Percentiles rank a stretch among this genome's conserved stretches.
phyloP scores from a whole-genome alignment of 1,284 basidiomycete species.

The Ceratobasidium sp. region DNA sequence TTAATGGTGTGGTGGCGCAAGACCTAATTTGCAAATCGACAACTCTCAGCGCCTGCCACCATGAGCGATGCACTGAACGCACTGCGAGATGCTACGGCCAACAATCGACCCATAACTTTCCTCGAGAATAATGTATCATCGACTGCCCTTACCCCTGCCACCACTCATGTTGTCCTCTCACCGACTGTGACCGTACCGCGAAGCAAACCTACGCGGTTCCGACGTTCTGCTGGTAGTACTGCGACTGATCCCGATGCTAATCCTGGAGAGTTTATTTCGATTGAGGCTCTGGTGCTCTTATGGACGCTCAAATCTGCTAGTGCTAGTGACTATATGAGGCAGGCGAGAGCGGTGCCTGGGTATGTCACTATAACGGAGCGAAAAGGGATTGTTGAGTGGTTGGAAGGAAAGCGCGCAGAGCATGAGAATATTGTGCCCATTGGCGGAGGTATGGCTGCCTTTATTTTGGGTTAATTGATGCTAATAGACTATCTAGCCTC shows the following conservation, averaged over 20 bases:
- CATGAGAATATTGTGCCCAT: conserved; percentile 72
- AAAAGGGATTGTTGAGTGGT: conserved; percentile 85
- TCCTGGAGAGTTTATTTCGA: conserved; percentile 76
- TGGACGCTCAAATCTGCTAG: conserved; percentile 81
- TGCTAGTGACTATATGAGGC: conserved; percentile 88
- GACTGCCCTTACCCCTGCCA: conserved; percentile 56
- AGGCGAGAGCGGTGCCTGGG: conserved; percentile 78
- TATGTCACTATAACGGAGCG: conserved; percentile 91
- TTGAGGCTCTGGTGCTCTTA: conserved; percentile 85
- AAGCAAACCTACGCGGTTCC: conserved; percentile 79
- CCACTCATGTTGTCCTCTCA: conserved; percentile 76
- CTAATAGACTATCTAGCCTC: conserved; percentile 58
- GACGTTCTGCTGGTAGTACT: conserved; percentile 66
- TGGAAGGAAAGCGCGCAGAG: conserved; percentile 75
- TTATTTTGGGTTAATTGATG: conserved; percentile 7
- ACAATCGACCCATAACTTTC: conserved; percentile 22
- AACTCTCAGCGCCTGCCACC: conserved; percentile 23
- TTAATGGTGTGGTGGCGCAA: conserved; percentile 6
- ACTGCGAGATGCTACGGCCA: conserved; percentile 38
- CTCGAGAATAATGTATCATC: conserved; percentile 13
- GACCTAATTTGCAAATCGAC: conserved; percentile 17
- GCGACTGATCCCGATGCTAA: conserved; percentile 60
- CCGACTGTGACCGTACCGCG: conserved; percentile 72
- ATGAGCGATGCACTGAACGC: conserved; percentile 23
- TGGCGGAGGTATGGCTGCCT: conserved; percentile 63